Evolutionary conservation across 306 rosid genomes (phyloP), one percentile per base, ranked within the genome.

Genomic region (Quercus robur): DNA sequence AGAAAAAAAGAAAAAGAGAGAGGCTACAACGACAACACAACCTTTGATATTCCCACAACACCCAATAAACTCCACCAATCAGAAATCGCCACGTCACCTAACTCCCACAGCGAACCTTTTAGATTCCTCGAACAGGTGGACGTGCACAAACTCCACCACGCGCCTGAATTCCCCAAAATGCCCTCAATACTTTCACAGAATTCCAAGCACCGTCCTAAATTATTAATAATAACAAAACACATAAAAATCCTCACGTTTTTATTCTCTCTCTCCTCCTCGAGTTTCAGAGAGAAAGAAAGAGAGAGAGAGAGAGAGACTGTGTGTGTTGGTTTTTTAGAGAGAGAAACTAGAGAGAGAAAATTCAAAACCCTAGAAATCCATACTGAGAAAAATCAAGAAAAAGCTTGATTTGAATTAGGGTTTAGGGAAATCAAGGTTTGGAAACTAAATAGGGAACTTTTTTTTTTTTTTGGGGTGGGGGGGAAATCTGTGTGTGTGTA

Each of bases 151-250:
- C 23, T 61, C 59, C 41, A 6, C 63, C 35, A 21, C 33, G 21
- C 1, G 1, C 1, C 0, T 3, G 4, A n/a, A 74, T 41, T 79
- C 2, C 84, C 86, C 23, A 74, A 74, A 82, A 2, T 70, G 75
- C 87, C 92, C 90, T 85, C 59, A 0, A 0, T 7, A 20, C 38
- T 31, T 7, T 61, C 25, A 4, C 21, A 11, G 21, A 81, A 84
- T 84, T 81, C 55, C 91, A 44, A 33, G 77, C 28, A 19, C 12
- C 67, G 31, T 70, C 33, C 58, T 38, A 35, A 4, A 19, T 11
- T 51, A 38, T 38, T 21, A 23, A 66, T 69, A 73, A 76, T 75
- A 30, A 35, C 13, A 11, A 59, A 64, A 38, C 46, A 38, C 46
- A 38, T 3, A 38, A 38, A 81, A 25, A 66, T 17, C 64, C 54